Evolutionary conservation across 164 flowering plant species (phyloP).

Genomic region (Pachysandra terminalis): DNA sequence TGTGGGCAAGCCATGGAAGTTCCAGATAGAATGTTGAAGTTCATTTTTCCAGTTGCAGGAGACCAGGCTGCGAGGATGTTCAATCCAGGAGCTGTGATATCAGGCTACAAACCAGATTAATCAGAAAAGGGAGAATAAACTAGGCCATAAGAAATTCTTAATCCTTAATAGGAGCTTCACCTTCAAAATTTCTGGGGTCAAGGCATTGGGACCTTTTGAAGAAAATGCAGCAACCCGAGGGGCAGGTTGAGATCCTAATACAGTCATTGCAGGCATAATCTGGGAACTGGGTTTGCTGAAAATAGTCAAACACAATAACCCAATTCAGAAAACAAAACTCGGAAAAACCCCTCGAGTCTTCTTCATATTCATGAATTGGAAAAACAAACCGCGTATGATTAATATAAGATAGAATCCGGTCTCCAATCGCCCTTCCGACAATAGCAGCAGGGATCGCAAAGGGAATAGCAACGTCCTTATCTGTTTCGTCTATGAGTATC

Average conservation of each 20-base stretch:
- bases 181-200: slow-evolving; percentile 76
- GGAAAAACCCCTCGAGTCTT: not conserved
- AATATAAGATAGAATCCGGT: slow-evolving; percentile 50
- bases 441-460: slow-evolving; percentile 65
- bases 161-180: slow-evolving; percentile 25
- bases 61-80: slow-evolving; percentile 91
- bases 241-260: slow-evolving; percentile 57
- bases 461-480: slow-evolving; percentile 67
- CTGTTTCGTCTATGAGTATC: slow-evolving; percentile 68
- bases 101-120: slow-evolving; percentile 50
- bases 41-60: slow-evolving; percentile 49
- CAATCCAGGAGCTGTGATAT: slow-evolving; percentile 76
- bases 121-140: slow-evolving; percentile 31
- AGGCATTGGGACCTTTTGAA: slow-evolving; percentile 71
- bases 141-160: slow-evolving; percentile 32
- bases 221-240: slow-evolving; percentile 77
- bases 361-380: not conserved
- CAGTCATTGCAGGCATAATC: slow-evolving; percentile 55
- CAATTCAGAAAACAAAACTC: slow-evolving; percentile 5
- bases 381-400: slow-evolving; percentile 48
- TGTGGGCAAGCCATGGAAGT: slow-evolving; percentile 95
- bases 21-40: slow-evolving; percentile 76
- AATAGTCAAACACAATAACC: not conserved
- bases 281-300: slow-evolving; percentile 49
- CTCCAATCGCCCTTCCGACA: slow-evolving; percentile 44